Base-by-base conservation (phyloP, 75 land plant genomes). In the Sequoia sempervirens region DNA sequence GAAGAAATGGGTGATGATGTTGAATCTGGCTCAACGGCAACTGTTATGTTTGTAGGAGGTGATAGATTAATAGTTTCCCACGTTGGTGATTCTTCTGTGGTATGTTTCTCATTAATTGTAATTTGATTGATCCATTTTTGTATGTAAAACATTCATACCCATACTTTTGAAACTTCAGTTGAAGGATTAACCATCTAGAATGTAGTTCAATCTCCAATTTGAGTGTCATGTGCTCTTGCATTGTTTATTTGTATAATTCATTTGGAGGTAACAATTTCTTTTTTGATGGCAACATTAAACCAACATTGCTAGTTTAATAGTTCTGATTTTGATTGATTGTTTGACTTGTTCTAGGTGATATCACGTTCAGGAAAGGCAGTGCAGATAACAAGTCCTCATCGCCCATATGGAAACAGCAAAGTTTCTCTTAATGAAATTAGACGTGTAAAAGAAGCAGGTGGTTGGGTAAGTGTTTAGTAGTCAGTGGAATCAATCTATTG, bases 11-110 rank as follows among this genome's bases (percentile, higher is more conserved):
- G 81, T 75, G 86, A 83, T 37, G 95, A 92, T 12, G 84, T 68
- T 75, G 98, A 97, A 53, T 97, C 99, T 52, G 99, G 99, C 15
- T 86, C 99, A 43, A 97, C 98, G 3, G 98, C 98, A 13, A 97
- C 99, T 15, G 84, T 88, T 73, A 74, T 96, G 70, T 90, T 97
- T 78, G 80, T 93, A 58, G 89, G 93, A 81, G 83, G 84, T 73
- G 96, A 92, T 81, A 66, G 81, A 41, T 72, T 96, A 73, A 88
- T 93, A 72, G 80, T 97, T 75, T 92, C 99, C 30, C 98, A 97
- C 90, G 88, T 97, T 83, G 99, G 99, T 36, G 99, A 97, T 82
- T 96, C 98, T 12, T 88, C 88, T 80, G 93, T 89, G 94, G 99
- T 96, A 92, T 26, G 80, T 78, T 78, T n/a, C 26, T 9, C 4